These are phyloP conservation scores for Microstegium vimineum DNA, from an alignment of 176 grass and related monocot species.

Conservation along the genomic window DNA sequence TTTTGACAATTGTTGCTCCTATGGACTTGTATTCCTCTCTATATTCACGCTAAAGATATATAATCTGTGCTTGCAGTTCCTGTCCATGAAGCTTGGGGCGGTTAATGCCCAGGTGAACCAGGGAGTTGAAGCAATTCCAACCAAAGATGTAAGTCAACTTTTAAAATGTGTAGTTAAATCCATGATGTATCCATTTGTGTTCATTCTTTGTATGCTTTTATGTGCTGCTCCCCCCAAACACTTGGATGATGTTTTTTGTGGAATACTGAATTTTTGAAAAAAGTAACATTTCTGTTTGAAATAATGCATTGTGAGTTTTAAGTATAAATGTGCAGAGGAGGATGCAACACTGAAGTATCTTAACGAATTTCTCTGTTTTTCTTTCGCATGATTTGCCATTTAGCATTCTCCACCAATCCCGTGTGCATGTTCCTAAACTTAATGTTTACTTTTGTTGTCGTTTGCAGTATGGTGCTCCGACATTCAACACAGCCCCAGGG, in stretches of 20 bases:
- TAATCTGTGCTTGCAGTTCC: constrained; percentile 55
- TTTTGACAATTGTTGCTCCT: no score
- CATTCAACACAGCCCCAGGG: no score
- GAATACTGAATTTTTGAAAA: neutral
- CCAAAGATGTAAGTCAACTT: no score
- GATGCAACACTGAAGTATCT: neutral
- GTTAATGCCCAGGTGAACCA: constrained; percentile 60
- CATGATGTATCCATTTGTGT: neutral
- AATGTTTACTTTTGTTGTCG: neutral
- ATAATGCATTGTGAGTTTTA: neutral
- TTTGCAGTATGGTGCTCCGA: constrained; percentile 50
- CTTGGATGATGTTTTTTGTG: neutral
- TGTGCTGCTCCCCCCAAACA: neutral
- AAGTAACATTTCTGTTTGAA: neutral
- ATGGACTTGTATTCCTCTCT: neutral
- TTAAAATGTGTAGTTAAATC: no score
- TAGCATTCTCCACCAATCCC: neutral
- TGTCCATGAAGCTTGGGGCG: constrained; percentile 94
- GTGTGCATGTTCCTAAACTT: neutral
- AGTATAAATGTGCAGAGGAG: neutral
- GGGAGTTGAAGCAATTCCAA: constrained; percentile 56
- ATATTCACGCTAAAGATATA: constrained; percentile 12
- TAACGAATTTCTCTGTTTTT: neutral
- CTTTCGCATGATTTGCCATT: neutral
- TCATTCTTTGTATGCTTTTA: neutral